Percentiles rank a stretch among this genome's conserved stretches.
These are phyloP conservation scores for Globisporangium solare DNA, from an alignment of 352 stramenopile species.

Conservation along the genomic window DNA sequence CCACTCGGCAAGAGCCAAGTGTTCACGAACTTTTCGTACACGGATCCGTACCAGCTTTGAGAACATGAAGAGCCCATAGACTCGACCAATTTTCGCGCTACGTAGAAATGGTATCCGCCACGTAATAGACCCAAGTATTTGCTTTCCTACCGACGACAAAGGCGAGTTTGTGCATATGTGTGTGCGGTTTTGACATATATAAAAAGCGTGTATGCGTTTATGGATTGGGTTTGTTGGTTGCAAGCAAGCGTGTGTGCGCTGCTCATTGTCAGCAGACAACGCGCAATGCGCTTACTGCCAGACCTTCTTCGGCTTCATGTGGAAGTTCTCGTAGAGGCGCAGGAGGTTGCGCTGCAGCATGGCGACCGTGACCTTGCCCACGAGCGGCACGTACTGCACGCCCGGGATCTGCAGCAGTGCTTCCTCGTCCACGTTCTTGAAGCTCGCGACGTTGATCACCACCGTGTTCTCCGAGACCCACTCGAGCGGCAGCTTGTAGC, in stretches of 20 bases:
- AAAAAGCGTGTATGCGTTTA: neutral
- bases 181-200: neutral
- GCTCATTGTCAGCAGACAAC: too few species aligned
- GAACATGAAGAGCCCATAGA: neutral
- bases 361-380: conserved; percentile 96
- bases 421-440: conserved; percentile 95
- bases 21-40: conserved; percentile 79
- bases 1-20: conserved; percentile 64
- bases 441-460: conserved; percentile 95
- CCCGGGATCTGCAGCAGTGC: conserved; percentile 86
- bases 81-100: neutral
- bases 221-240: neutral
- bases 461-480: conserved; percentile 91
- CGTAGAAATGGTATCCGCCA: neutral
- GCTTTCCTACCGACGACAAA: neutral
- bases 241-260: neutral
- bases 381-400: conserved; percentile 93
- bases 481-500: conserved; percentile 91
- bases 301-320: conserved; percentile 85
- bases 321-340: conserved; percentile 95
- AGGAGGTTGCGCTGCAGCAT: conserved; percentile 96
- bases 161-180: neutral
- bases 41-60: conserved; percentile 61
- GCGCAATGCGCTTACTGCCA: conserved; percentile 48
- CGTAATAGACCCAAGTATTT: conserved; percentile 1